Evolutionary conservation across 179 eudicot species (phyloP), one percentile per base, ranked within the genome.

Genomic region (Heliamphora pulchella): DNA sequence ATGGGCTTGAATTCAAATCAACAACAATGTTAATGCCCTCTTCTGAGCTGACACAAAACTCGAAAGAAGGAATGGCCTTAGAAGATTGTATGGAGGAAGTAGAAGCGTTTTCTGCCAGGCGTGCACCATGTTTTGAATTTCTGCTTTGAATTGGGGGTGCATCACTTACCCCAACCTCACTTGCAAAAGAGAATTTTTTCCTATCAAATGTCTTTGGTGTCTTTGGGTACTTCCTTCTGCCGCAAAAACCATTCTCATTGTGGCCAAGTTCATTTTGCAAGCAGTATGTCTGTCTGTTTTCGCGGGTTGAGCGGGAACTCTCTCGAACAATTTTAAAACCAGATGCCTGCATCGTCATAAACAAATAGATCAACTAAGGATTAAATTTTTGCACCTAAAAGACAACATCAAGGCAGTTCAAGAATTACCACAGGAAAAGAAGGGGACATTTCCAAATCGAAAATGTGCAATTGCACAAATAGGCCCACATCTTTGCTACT

Each of bases 11-110:
- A 79, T 86, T 83, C 81, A 89, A 82, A 82, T 88, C 90, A 82
- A 89, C 90, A 82, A 50, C 61, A 62, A 89, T 88, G 82, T 88
- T 81, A 74, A 89, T 84, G 53, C 92, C 92, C 63, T 84, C 88
- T 65, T 84, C 89, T 58, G 80, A 81, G 72, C 82, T 77, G 67
- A 86, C 86, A 63, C 85, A 79, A 77, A 80, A 88, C 75, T 82
- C 85, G 43, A 86, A 89, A 67, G 85, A 71, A 54, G 87, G 80
- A 75, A 79, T 78, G 46, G 79, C 75, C 22, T 65, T 66, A 80
- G 84, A 78, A 85, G 87, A 80, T n/a, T 85, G 80, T 46, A 83
- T 47, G 76, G 82, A 80, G 69, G 84, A 85, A 55, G 89, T 75
- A 61, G 82, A 74, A 77, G 80, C 82, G 78, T 82, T 86, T 75